Evolutionary conservation across 2,329 filamentous ascomycete genomes (phyloP), one percentile per base, ranked within the genome.

Genomic region (Lachnellula subtilissima): DNA sequence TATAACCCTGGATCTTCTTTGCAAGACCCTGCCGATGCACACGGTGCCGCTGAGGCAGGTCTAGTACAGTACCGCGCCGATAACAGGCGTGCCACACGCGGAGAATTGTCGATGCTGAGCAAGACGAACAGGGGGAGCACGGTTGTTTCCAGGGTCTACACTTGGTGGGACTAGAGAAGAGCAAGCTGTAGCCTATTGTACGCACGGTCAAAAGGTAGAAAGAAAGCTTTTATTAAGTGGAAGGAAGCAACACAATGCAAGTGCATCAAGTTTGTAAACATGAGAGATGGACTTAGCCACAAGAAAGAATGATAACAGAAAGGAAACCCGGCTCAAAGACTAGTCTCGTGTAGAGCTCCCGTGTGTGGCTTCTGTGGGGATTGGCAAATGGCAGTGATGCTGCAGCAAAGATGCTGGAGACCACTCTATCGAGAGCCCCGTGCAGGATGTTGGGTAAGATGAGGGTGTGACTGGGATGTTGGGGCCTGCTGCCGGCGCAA

Each of bases 401-500:
- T 55, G 54, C 50, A 63, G 59, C 50, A 61, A 57, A 50, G 49
- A 57, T 55, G 55, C 57, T 63, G 55, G 62, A 61, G 50, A 58
- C 56, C 59, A 64, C 61, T 64, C 60, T 66, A 64, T 65, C 60
- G 50, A 65, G 62, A 61, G 63, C 60, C 55, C 52, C 55, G 40
- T 62, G 65, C 63, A 66, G 62, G 55, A 60, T 45, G 60, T 54
- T 65, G 63, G 62, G 53, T 64, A 68, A 63, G 63, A 65, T 65
- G 64, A 65, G 54, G 53, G 63, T 66, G 61, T 55, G 64, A 66
- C 65, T 64, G 55, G 65, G 59, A 55, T 61, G 51, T 52, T 15
- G 57, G 56, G 55, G 53, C 58, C 54, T 61, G 56, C 49, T 67
- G 60, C 64, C 63, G 65, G 64, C 61, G 64, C 60, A 65, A 64